Base-by-base conservation (phyloP, 495 filamentous ascomycete genomes). In the Massariosphaeria phaeospora region DNA sequence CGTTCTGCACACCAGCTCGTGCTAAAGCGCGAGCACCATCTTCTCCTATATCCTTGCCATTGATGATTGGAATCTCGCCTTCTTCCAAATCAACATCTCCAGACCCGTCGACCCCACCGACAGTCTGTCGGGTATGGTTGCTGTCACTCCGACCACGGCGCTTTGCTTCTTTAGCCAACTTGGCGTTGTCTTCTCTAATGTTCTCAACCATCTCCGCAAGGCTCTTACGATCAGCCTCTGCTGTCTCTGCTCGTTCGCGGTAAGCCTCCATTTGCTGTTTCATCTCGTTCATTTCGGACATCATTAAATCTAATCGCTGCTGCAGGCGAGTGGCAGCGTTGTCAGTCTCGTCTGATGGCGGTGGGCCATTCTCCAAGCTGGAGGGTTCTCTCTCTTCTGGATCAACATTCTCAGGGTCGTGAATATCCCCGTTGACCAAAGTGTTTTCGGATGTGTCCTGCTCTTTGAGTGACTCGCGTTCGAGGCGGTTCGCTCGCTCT, bases 131-230 rank as follows among this genome's bases (percentile, higher is more conserved):
- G 10, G 33, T 21, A 27, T 27, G 15, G 35, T 48, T 47, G 35
- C 50, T 63, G 11, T 59, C 38, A 45, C 60, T 63, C 21, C 31
- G 38, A 20, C 55, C 46, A 20, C 39, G 55, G 21, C 42, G 54
- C 25, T 35, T 49, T 11, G 43, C 40, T 26, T 56, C 23, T 34
- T 60, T 64, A 45, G 36, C 55, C 33, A 58, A 48, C 24, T 81
- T 66, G 7, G 59, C 78, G 29, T 89, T 83, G 50, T 83, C 84
- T 57, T 75, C 75, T 40, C 88, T 80, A 38, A 95, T 82, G 25
- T 84, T 84, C 61, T 87, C 80, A 13, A 96, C 84, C 89, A 96
- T 91, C 66, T 96, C 89, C 0, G 84, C 83, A 20, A 98, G 71
- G 1, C 84, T 86, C 65, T 84, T 83, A 45, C 83, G 81, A 42